Conservation (phyloP, 2,329 filamentous ascomycete species). For the Curvularia verruculosa region DNA sequence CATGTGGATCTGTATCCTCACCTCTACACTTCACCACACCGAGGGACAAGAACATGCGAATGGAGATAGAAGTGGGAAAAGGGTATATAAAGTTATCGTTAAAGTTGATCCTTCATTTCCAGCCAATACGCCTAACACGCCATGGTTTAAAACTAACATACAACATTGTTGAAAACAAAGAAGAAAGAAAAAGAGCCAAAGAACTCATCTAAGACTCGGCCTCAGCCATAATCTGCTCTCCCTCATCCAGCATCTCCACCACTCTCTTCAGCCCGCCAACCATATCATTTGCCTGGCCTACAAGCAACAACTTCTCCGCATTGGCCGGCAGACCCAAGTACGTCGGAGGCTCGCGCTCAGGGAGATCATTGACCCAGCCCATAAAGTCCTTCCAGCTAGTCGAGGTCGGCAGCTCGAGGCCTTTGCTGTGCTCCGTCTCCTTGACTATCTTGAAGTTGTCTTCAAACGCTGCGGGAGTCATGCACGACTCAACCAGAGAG, state of each 20-base stretch:
- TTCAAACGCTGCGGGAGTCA: slow-evolving; percentile 90
- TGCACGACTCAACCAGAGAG: slow-evolving; percentile 74
- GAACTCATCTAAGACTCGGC: slow-evolving; percentile 17
- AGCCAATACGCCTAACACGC: background rate
- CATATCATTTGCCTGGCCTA: slow-evolving; percentile 84
- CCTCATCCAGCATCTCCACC: slow-evolving; percentile 87
- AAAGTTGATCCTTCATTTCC: background rate
- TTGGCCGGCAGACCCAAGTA: slow-evolving; percentile 94
- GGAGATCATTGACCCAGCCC: slow-evolving; percentile 87
- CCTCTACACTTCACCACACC: background rate
- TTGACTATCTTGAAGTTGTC: slow-evolving; percentile 89
- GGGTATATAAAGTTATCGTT: background rate
- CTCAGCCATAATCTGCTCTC: slow-evolving; percentile 85
- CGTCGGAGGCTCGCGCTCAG: slow-evolving; percentile 93
- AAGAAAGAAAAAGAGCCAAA: background rate
- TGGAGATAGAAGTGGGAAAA: background rate
- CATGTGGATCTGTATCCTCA: too few species aligned
- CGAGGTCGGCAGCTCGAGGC: slow-evolving; percentile 76
- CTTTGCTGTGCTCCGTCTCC: slow-evolving; percentile 58
- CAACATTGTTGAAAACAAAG: background rate
- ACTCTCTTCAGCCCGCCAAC: slow-evolving; percentile 84
- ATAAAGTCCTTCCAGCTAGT: slow-evolving; percentile 87
- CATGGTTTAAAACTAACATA: background rate
- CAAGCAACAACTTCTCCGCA: slow-evolving; percentile 91
- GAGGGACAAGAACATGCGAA: background rate